Evolutionary conservation across 2,329 filamentous ascomycete genomes (phyloP).

Genomic region (Epichloe gansuensis): DNA sequence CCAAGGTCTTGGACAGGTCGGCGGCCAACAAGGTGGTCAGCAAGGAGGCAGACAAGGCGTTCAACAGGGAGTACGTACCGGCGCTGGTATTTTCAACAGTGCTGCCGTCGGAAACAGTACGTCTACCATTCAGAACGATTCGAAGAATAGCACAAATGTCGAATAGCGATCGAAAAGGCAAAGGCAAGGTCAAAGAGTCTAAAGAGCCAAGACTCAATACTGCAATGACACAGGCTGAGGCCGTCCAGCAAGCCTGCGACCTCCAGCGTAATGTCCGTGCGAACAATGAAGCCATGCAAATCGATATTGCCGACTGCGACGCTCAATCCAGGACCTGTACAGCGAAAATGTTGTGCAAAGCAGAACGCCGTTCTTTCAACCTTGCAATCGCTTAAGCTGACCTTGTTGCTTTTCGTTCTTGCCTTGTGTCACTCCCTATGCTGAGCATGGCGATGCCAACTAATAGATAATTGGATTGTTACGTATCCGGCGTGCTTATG

Average conservation of each 20-base stretch:
- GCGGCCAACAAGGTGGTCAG: background rate
- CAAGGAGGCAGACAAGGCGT: background rate
- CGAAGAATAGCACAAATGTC: background rate
- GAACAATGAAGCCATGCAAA: too few relatives aligned
- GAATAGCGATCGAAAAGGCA: background rate
- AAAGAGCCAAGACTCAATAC: too few relatives aligned
- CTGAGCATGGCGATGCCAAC: too few relatives aligned
- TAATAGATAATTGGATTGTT: too few relatives aligned
- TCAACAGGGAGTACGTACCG: background rate
- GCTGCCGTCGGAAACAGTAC: background rate
- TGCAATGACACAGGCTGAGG: too few relatives aligned
- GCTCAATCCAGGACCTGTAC: too few relatives aligned
- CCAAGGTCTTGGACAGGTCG: background rate
- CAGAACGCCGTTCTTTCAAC: background rate
- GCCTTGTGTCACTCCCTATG: background rate
- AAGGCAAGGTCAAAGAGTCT: background rate
- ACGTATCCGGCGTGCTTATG: too few relatives aligned
- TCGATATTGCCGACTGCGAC: too few relatives aligned
- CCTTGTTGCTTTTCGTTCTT: background rate
- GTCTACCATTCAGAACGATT: background rate
- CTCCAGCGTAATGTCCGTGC: too few relatives aligned
- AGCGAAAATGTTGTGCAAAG: too few relatives aligned
- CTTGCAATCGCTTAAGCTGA: background rate
- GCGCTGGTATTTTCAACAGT: background rate
- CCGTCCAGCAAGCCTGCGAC: too few relatives aligned